These are phyloP conservation scores for Catunica adiposa DNA, from an alignment of 2,329 filamentous ascomycete genomes.

Conservation along the genomic window DNA sequence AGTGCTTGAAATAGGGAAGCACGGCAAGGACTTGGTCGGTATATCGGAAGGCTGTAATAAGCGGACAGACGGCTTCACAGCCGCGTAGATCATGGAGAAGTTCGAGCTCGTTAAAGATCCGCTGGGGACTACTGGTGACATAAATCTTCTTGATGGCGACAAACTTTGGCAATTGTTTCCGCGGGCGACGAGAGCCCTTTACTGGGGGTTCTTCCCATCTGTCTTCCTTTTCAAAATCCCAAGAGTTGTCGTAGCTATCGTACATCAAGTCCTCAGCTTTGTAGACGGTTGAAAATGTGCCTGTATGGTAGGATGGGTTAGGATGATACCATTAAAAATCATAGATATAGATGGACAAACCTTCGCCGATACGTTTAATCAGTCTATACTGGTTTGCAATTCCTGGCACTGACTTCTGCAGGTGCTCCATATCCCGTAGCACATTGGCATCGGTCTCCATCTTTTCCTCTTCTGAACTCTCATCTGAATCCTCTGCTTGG, in stretches of 20 bases:
- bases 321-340: conserved; percentile 13
- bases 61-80: conserved; percentile 73
- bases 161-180: conserved; percentile 41
- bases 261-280: conserved; percentile 91
- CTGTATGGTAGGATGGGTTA: conserved; percentile 29
- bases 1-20: conserved; percentile 86
- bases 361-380: conserved; percentile 95
- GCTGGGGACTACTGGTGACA: conserved; percentile 82
- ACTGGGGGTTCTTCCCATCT: conserved; percentile 47
- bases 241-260: conserved; percentile 66
- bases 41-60: conserved; percentile 92
- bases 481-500: conserved; percentile 27
- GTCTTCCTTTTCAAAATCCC: conserved; percentile 59
- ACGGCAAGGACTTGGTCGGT: conserved; percentile 92
- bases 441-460: conserved; percentile 48
- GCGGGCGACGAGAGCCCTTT: conserved; percentile 27
- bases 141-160: conserved; percentile 99
- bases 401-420: conserved; percentile 66
- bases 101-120: conserved; percentile 93
- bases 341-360: conserved; percentile 28
- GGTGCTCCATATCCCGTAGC: conserved; percentile 70
- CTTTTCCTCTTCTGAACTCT: conserved; percentile 39
- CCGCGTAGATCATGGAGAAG: conserved; percentile 73
- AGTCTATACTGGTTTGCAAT: conserved; percentile 74
- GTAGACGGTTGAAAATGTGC: conserved; percentile 97